Evolutionary conservation across 805 yeast species (phyloP).

Genomic region (Zygotorulaspora chibaensis): DNA sequence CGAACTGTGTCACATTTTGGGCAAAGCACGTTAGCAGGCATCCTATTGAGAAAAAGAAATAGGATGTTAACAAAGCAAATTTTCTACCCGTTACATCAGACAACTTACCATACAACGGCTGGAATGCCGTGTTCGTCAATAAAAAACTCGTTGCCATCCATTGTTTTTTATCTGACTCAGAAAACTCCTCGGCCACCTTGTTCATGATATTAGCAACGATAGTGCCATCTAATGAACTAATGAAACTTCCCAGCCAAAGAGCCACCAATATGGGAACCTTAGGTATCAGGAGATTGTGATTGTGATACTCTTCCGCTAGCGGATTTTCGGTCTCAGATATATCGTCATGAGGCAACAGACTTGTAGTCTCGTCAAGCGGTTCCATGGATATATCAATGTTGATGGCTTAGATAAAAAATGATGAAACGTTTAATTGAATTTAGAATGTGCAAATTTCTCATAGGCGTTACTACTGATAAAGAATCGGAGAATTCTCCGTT

Average conservation of each 20-base stretch:
- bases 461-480: too few species aligned
- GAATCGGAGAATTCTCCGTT: too few species aligned
- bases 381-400: constrained; percentile 9
- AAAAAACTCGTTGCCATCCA: constrained; percentile 67
- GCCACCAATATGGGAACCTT: constrained; percentile 35
- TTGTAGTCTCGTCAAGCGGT: constrained; percentile 20
- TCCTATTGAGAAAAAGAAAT: constrained; percentile 43
- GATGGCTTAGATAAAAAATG: neutral
- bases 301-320: constrained; percentile 26
- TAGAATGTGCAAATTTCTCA: too few species aligned
- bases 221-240: constrained; percentile 45
- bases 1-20: constrained; percentile 34
- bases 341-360: constrained; percentile 10
- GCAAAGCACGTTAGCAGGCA: constrained; percentile 42
- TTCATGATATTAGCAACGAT: constrained; percentile 48
- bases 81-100: constrained; percentile 55
- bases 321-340: constrained; percentile 6
- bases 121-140: constrained; percentile 62
- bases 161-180: constrained; percentile 45
- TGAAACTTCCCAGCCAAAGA: constrained; percentile 45
- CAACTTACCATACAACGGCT: constrained; percentile 59
- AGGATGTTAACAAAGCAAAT: constrained; percentile 39
- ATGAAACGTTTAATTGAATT: too few species aligned
- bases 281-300: constrained; percentile 26
- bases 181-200: constrained; percentile 45